Conservation (phyloP, 306 rosid species). For the Astragalus membranaceus region DNA sequence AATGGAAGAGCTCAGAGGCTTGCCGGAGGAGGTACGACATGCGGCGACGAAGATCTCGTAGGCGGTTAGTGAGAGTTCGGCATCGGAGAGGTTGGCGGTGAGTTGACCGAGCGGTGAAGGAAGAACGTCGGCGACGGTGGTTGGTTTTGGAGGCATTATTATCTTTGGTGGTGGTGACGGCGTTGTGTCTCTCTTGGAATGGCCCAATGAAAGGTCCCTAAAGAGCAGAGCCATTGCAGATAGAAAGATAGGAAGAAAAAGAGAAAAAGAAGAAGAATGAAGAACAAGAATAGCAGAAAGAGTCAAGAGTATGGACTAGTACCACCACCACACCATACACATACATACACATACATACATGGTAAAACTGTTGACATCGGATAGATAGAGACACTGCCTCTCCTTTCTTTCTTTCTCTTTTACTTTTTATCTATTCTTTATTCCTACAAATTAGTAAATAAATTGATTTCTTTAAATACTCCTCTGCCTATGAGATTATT, state of each 20-base stretch:
- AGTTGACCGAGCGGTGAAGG: slow-evolving; percentile 86
- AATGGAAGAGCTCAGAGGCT: slow-evolving; percentile 45
- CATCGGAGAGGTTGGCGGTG: slow-evolving; percentile 53
- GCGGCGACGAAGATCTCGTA: slow-evolving; percentile 98
- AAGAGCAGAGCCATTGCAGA: slow-evolving; percentile 78
- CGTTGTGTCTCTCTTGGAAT: slow-evolving; percentile 62
- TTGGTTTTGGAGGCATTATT: slow-evolving; percentile 23
- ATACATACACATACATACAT: background rate
- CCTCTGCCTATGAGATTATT: background rate
- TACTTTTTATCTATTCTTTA: background rate
- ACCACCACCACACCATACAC: background rate
- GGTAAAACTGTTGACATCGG: slow-evolving; percentile 18
- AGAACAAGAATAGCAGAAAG: background rate
- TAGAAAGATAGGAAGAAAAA: background rate
- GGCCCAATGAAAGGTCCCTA: slow-evolving; percentile 85
- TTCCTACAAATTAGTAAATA: background rate
- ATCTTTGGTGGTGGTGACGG: slow-evolving; percentile 32
- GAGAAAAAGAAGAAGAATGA: background rate
- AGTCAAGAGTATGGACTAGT: slow-evolving; percentile 14
- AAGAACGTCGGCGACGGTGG: slow-evolving; percentile 43
- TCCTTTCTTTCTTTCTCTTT: slow-evolving; percentile 2
- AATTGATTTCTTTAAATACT: background rate
- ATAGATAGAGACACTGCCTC: slow-evolving; percentile 6
- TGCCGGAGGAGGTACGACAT: slow-evolving; percentile 84
- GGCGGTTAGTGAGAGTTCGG: slow-evolving; percentile 75